Percentiles rank a stretch among this genome's conserved stretches.
These are phyloP conservation scores for Nematocida ausubeli DNA, from an alignment of 371 early-diverging fungal species.

Conservation along the genomic window DNA sequence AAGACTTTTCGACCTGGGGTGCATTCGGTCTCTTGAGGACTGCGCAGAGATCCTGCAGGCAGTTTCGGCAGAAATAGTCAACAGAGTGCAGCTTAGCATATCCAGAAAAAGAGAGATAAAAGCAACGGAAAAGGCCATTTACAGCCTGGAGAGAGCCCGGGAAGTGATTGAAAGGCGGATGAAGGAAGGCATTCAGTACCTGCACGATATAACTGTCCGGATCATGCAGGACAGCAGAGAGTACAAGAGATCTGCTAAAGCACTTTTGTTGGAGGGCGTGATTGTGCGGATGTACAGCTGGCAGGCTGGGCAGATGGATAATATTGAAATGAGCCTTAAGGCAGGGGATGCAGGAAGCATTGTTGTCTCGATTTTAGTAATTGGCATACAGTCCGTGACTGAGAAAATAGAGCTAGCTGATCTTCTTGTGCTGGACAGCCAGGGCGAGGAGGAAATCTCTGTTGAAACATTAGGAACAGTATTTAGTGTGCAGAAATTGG, in stretches of 20 bases:
- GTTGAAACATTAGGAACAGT: slow-evolving; percentile 45
- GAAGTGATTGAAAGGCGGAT: slow-evolving; percentile 74
- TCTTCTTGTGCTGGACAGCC: slow-evolving; percentile 53
- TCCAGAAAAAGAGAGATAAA: slow-evolving; percentile 60
- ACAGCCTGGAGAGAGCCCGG: slow-evolving; percentile 70
- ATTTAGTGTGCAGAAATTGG: slow-evolving; percentile 50
- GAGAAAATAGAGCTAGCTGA: slow-evolving; percentile 61
- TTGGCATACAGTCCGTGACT: slow-evolving; percentile 18
- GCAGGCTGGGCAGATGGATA: slow-evolving; percentile 43
- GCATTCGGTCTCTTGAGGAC: slow-evolving; percentile 18
- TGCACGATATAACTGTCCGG: slow-evolving; percentile 49
- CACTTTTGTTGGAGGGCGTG: slow-evolving; percentile 81
- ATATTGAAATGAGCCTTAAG: slow-evolving; percentile 58
- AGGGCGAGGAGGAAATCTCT: slow-evolving; percentile 27
- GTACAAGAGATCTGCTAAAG: slow-evolving; percentile 86
- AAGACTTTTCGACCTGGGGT: slow-evolving; percentile 31
- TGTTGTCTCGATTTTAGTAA: slow-evolving; percentile 52
- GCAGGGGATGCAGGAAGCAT: slow-evolving; percentile 49
- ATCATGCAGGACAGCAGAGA: slow-evolving; percentile 68
- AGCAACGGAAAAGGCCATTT: slow-evolving; percentile 62
- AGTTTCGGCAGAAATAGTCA: slow-evolving; percentile 60
- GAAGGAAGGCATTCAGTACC: slow-evolving; percentile 70
- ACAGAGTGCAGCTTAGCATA: slow-evolving; percentile 30
- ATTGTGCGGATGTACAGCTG: slow-evolving; percentile 67
- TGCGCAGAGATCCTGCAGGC: slow-evolving; percentile 61